These are phyloP conservation scores for Ogataea trehalophila DNA, from an alignment of 805 yeast species.

Conservation along the genomic window DNA sequence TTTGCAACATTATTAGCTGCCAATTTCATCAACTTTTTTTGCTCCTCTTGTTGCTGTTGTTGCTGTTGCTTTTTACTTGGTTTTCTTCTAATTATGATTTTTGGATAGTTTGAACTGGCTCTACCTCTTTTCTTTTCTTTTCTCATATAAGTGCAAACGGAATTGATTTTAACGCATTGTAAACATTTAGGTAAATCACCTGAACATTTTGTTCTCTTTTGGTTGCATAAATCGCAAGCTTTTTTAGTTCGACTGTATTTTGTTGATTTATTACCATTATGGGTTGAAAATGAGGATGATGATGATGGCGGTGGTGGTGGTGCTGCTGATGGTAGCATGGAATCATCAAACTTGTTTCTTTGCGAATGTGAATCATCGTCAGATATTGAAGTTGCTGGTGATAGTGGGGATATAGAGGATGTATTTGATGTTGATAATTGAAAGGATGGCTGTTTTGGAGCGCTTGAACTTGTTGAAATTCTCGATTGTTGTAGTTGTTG, in stretches of 20 bases:
- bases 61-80: conserved; percentile 17
- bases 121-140: conserved; percentile 43
- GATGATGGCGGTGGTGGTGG: neutral
- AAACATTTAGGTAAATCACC: conserved; percentile 39
- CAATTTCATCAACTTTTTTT: neutral
- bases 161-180: conserved; percentile 33
- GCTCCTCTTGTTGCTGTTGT: neutral
- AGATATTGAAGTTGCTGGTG: neutral
- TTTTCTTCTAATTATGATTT: conserved; percentile 23
- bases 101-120: conserved; percentile 40
- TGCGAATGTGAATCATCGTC: neutral
- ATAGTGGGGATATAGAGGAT: neutral
- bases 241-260: conserved; percentile 24
- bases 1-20: neutral
- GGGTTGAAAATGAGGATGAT: neutral
- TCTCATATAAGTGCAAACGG: conserved; percentile 37
- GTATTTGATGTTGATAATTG: neutral
- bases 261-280: neutral
- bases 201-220: conserved; percentile 43
- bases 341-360: neutral
- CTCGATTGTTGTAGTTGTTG: neutral
- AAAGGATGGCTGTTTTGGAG: neutral
- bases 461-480: neutral
- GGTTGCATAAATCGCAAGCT: conserved; percentile 46
- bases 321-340: neutral